A percentile compares a stretch with the other conserved stretches of the same genome.
Evolutionary conservation across 83 land plant species (phyloP).

Genomic region (Diphasiastrum complanatum): DNA sequence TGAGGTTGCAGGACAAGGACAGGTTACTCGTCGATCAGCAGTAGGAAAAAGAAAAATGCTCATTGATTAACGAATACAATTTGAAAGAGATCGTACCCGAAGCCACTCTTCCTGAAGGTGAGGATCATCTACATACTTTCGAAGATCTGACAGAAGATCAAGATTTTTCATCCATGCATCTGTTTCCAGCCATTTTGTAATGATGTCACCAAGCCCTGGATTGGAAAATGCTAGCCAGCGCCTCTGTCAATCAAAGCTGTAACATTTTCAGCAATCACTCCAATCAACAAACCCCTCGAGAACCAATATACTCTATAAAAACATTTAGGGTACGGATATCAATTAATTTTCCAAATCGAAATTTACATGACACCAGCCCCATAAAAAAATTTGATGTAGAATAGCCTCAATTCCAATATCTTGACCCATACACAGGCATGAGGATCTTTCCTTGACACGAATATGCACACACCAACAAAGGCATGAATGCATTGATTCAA

Average conservation of each 20-base stretch:
- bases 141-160: slow-evolving; percentile 49
- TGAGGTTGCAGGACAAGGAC: too few species aligned
- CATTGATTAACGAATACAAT: not conserved
- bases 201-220: slow-evolving; percentile 53
- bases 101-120: slow-evolving; percentile 54
- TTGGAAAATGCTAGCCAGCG: slow-evolving; percentile 72
- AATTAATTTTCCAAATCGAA: too few species aligned
- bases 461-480: too few species aligned
- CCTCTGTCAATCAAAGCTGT: slow-evolving; percentile 32
- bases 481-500: too few species aligned
- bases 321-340: too few species aligned
- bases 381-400: not conserved
- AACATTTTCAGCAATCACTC: not conserved
- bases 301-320: too few species aligned
- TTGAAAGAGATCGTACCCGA: slow-evolving; percentile 19
- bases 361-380: too few species aligned
- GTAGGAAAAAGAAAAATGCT: too few species aligned
- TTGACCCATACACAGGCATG: too few species aligned
- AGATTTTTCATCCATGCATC: slow-evolving; percentile 62
- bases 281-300: not conserved
- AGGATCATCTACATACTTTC: slow-evolving; percentile 43
- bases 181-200: slow-evolving; percentile 73
- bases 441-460: too few species aligned
- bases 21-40: too few species aligned
- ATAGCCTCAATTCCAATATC: too few species aligned